Conservation (phyloP, 441 rosid genomes). For the Hura crepitans region DNA sequence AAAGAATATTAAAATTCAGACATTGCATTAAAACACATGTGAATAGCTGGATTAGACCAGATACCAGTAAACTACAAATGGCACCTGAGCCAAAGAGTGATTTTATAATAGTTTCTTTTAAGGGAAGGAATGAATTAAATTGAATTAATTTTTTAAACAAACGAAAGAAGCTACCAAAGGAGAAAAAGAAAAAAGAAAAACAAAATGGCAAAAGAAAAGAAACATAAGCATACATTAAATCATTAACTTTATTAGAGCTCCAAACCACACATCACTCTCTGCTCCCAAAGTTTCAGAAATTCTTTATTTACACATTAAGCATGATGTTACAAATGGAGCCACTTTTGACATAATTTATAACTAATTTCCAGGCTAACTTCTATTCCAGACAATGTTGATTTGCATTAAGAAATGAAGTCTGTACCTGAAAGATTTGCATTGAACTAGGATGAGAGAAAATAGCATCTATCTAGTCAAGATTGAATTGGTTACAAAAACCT, state of each 20-base stretch:
- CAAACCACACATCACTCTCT: background rate
- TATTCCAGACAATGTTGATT: background rate
- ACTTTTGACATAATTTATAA: background rate
- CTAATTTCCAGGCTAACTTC: background rate
- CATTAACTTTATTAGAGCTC: background rate
- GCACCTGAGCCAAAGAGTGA: background rate
- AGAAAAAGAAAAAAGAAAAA: background rate
- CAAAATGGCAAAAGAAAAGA: background rate
- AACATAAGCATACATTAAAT: background rate
- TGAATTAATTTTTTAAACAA: background rate
- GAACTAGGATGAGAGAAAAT: background rate
- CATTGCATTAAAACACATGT: slow-evolving; percentile 6
- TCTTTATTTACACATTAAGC: background rate
- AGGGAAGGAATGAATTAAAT: background rate
- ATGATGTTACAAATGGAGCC: no score
- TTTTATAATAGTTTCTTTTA: background rate
- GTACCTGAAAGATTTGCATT: background rate
- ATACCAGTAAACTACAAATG: background rate
- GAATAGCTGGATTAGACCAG: background rate
- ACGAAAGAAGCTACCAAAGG: background rate
- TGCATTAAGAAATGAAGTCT: background rate
- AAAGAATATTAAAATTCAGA: background rate
- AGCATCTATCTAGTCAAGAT: background rate
- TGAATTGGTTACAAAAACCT: background rate
- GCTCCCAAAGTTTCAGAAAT: background rate